These are phyloP conservation scores for Cucurbitaria berberidis DNA, from an alignment of 2,329 filamentous ascomycete genomes.

Conservation along the genomic window DNA sequence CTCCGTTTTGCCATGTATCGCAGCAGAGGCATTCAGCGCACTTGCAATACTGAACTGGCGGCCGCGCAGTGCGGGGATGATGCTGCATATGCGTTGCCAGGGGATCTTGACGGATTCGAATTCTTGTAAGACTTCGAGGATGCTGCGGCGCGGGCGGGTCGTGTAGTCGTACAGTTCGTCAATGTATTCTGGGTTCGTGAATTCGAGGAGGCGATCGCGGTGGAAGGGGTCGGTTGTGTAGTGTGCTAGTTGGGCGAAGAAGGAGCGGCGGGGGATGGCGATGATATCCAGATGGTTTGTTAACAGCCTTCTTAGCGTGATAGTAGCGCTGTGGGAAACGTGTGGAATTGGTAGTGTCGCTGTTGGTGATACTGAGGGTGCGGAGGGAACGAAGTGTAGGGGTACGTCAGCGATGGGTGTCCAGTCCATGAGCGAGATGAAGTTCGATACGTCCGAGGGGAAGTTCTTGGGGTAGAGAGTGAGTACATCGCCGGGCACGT, in stretches of 20 bases:
- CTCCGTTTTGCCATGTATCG: slow-evolving; percentile 45
- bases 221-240: slow-evolving; percentile 77
- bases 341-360: slow-evolving; percentile 49
- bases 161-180: slow-evolving; percentile 98
- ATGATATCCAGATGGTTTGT: slow-evolving; percentile 87
- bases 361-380: slow-evolving; percentile 40
- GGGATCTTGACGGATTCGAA: slow-evolving; percentile 86
- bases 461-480: slow-evolving; percentile 90
- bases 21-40: slow-evolving; percentile 55
- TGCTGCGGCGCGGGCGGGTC: slow-evolving; percentile 84
- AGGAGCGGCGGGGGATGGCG: slow-evolving; percentile 84
- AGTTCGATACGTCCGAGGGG: slow-evolving; percentile 74
- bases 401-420: slow-evolving; percentile 70
- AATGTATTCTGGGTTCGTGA: slow-evolving; percentile 76
- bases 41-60: slow-evolving; percentile 93
- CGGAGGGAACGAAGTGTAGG: slow-evolving; percentile 60
- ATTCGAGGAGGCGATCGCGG: slow-evolving; percentile 81
- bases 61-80: slow-evolving; percentile 84
- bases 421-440: slow-evolving; percentile 85
- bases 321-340: slow-evolving; percentile 45
- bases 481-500: slow-evolving; percentile 77
- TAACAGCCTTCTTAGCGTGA: slow-evolving; percentile 77
- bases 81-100: slow-evolving; percentile 70
- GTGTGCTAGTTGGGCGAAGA: slow-evolving; percentile 79
- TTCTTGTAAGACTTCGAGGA: slow-evolving; percentile 89